Evolutionary conservation across 306 rosid genomes (phyloP), one percentile per base, ranked within the genome.

Genomic region (Erythrophleum fordii): DNA sequence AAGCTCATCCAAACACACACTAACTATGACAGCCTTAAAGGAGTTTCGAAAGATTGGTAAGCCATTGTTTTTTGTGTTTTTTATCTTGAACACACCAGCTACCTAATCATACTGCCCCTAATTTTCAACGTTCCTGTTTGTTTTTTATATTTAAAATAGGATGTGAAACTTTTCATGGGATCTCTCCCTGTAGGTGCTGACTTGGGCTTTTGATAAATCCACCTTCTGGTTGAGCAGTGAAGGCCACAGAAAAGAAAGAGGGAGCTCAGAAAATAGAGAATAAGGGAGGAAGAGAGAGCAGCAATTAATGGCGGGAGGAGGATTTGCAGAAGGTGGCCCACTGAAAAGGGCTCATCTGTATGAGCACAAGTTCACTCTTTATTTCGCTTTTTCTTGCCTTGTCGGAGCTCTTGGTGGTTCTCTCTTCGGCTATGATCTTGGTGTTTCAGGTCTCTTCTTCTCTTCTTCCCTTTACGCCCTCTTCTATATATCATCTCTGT

Each of bases 371-470:
- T 91, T 82, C 64, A 95, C 97, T 68, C 4, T 51, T 4, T 93
- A 95, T 81, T 90, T 95, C 79, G 76, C 92, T 23, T 90, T 83
- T 18, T 86, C 98, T 14, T 91, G 94, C 61, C 0, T 91, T 29
- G 92, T 95, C 78, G 98, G 93, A 0, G 98, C 98, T 62, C 94
- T 95, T 56, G 99, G 99, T 69, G 99, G 99, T 18, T 93, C 98
- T 45, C 92, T 95, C 35, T 91, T 95, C 46, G 99, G 99, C 37
- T 95, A 95, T 80, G 99, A 95, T 88, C 97, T 91, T 20, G 99
- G 99, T 25, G 98, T 95, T 83, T 95, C 99, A 59, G 99, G 99
- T 95, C 5, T 42, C n/a, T n/a, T n/a, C n/a, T n/a, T n/a, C n/a
- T n/a, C n/a, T n/a, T n/a, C n/a, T n/a, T n/a, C n/a, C n/a, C n/a